phyloP scores from a whole-genome alignment of 495 filamentous ascomycete genomes.

The Neurospora discreta region DNA sequence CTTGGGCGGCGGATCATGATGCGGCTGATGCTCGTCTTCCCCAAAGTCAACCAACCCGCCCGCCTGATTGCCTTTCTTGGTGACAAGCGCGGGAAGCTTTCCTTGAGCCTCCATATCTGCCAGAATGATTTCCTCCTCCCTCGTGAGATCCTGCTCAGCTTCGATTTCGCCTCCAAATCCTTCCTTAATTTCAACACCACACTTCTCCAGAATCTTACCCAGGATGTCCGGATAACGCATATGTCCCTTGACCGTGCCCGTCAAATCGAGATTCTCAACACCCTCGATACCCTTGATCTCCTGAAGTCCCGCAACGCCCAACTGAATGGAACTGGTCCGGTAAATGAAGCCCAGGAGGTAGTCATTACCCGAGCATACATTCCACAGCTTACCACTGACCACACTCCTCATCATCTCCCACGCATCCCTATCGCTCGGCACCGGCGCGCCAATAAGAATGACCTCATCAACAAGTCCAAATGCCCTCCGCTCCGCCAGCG shows the following conservation, averaged over 20 bases:
- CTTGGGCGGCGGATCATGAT: not conserved
- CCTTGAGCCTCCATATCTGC: not conserved
- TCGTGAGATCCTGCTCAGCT: not conserved
- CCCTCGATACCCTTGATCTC: slow-evolving; percentile 49
- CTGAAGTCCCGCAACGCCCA: slow-evolving; percentile 67
- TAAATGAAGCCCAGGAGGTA: slow-evolving; percentile 69
- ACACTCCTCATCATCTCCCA: slow-evolving; percentile 63
- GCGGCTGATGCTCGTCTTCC: not conserved
- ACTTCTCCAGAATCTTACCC: slow-evolving; percentile 53
- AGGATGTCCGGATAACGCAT: slow-evolving; percentile 59
- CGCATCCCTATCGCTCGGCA: slow-evolving; percentile 50
- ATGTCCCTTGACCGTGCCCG: slow-evolving; percentile 60
- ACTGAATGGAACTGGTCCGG: slow-evolving; percentile 61
- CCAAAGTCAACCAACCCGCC: not conserved
- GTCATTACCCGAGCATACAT: slow-evolving; percentile 69
- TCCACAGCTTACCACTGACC: slow-evolving; percentile 62
- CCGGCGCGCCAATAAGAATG: slow-evolving; percentile 71
- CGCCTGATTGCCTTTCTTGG: not conserved
- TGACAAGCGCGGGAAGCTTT: not conserved
- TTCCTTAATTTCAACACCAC: slow-evolving; percentile 28
- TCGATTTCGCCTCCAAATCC: not conserved
- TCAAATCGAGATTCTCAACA: slow-evolving; percentile 69
- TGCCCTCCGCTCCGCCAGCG: slow-evolving; percentile 54
- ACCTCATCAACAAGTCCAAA: slow-evolving; percentile 75
- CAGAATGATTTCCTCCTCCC: not conserved